Conservation (phyloP, 352 stramenopile species). For the Phytophthora sp. region DNA sequence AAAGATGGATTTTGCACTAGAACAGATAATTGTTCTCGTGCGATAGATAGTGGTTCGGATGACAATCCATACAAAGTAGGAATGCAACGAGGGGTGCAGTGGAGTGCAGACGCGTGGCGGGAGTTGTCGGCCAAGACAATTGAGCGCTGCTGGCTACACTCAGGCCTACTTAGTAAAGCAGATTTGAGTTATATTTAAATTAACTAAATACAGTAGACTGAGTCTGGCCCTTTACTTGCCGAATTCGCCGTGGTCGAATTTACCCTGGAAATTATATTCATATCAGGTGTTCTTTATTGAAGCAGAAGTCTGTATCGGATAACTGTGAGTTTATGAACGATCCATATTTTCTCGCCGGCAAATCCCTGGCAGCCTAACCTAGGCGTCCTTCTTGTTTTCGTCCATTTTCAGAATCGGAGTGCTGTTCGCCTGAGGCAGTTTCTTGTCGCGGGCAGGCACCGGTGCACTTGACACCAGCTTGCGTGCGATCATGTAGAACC, state of each 20-base stretch:
- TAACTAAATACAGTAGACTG: conserved; percentile 16
- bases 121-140: neutral
- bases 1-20: conserved; percentile 10
- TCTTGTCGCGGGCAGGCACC: neutral
- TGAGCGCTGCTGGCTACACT: conserved; percentile 4
- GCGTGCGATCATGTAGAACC: conserved; percentile 75
- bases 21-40: too few relatives aligned
- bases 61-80: conserved; percentile 14
- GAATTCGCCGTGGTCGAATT: neutral
- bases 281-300: conserved; percentile 9
- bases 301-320: too few relatives aligned
- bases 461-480: conserved; percentile 43
- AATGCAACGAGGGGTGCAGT: conserved; percentile 4
- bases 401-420: neutral
- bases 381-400: conserved; percentile 25
- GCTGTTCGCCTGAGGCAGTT: neutral
- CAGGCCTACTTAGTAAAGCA: conserved; percentile 2
- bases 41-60: conserved; percentile 1
- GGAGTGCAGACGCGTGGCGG: neutral
- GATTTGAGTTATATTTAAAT: conserved; percentile 4
- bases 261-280: conserved; percentile 1
- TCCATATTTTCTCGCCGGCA: too few relatives aligned
- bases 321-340: too few relatives aligned
- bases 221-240: neutral
- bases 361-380: too few relatives aligned